phyloP scores from a whole-genome alignment of 2,329 filamentous ascomycete genomes.

The Epichloe glyceriae region DNA sequence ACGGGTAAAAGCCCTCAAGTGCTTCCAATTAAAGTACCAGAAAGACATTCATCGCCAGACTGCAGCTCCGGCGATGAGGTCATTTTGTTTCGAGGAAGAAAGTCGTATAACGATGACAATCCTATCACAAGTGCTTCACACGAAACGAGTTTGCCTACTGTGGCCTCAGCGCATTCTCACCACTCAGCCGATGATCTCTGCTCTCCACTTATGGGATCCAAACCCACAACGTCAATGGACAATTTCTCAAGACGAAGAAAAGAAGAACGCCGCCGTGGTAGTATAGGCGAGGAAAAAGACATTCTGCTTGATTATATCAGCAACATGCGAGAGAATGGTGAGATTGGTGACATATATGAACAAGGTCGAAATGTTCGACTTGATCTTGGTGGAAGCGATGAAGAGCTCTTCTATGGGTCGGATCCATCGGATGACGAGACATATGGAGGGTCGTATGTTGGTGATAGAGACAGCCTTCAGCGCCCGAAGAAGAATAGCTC shows the following conservation, averaged over 20 bases:
- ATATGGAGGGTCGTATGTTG: not conserved
- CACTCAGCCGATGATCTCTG: not conserved
- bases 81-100: conserved; percentile 51
- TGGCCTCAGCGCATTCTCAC: not conserved
- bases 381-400: conserved; percentile 17
- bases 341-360: conserved; percentile 47
- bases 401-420: conserved; percentile 4
- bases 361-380: conserved; percentile 41
- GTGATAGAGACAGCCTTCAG: not conserved
- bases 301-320: conserved; percentile 58
- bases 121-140: not conserved
- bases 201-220: not conserved
- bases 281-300: conserved; percentile 30
- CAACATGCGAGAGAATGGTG: conserved; percentile 42
- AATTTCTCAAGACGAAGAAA: not conserved
- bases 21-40: conserved; percentile 7
- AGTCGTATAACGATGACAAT: conserved; percentile 10
- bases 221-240: not conserved
- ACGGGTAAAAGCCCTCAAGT: not conserved
- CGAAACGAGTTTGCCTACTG: not conserved
- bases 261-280: not conserved
- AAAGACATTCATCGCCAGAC: conserved; percentile 11
- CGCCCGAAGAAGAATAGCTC: not conserved
- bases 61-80: conserved; percentile 50
- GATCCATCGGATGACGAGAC: not conserved